A percentile compares a stretch with the other conserved stretches of the same genome.
phyloP scores from a whole-genome alignment of 1,139 yeast species.

The Eremothecium gossypii region DNA sequence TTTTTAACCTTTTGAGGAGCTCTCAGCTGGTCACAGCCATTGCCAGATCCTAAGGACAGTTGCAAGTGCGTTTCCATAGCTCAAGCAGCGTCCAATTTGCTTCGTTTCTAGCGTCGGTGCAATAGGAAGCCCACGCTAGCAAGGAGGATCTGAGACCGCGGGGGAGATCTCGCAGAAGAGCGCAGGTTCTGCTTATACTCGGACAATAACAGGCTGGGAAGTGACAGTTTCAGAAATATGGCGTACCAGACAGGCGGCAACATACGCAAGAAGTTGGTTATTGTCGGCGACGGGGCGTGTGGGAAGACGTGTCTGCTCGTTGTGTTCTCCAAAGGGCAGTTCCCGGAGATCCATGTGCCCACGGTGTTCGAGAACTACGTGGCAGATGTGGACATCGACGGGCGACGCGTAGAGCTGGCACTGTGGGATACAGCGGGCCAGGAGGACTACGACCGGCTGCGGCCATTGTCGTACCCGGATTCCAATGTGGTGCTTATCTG shows the following conservation, averaged over 20 bases:
- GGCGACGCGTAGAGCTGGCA: constrained; percentile 88
- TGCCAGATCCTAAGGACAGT: no score
- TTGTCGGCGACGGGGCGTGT: constrained; percentile 80
- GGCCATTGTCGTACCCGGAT: constrained; percentile 91
- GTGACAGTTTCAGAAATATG: constrained; percentile 11
- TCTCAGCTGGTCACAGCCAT: no score
- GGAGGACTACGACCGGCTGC: constrained; percentile 91
- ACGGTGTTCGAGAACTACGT: constrained; percentile 93
- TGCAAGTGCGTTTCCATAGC: no score
- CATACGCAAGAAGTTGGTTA: constrained; percentile 53
- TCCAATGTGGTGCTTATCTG: constrained; percentile 87
- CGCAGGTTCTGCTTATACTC: no score
- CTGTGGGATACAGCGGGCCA: constrained; percentile 99
- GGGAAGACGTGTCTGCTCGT: constrained; percentile 77
- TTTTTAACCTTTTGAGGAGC: no score
- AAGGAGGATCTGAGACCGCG: no score
- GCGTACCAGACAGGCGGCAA: constrained; percentile 25
- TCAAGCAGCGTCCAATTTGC: no score
- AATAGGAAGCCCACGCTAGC: no score
- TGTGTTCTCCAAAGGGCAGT: constrained; percentile 88
- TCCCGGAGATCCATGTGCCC: constrained; percentile 93
- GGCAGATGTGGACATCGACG: constrained; percentile 89
- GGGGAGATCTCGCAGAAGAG: no score
- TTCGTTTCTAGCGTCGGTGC: no score
- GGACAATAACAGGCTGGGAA: no score